phyloP scores from a whole-genome alignment of 176 grass and related monocot genomes.

The Oryza glaberrima region DNA sequence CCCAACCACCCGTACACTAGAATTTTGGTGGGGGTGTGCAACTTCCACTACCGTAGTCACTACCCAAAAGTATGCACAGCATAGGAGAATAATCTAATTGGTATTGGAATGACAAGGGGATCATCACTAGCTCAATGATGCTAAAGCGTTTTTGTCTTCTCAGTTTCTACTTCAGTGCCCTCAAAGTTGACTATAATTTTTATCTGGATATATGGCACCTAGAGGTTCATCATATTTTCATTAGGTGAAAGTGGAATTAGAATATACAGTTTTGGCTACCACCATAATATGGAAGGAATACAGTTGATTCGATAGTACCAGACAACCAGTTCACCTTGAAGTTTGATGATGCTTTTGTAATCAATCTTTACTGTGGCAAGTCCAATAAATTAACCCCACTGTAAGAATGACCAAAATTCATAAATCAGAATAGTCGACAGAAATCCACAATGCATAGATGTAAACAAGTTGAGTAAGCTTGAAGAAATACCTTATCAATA shows the following conservation, averaged over 20 bases:
- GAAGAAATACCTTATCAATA: slow-evolving; percentile 51
- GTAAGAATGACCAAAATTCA: too few species aligned
- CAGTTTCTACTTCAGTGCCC: background rate
- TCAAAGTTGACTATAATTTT: background rate
- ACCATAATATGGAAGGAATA: background rate
- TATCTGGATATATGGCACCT: background rate
- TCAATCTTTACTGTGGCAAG: too few species aligned
- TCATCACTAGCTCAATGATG: background rate
- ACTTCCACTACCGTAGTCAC: too few species aligned
- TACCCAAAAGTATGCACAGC: too few species aligned
- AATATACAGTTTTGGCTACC: background rate
- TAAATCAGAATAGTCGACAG: too few species aligned
- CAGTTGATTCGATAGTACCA: background rate
- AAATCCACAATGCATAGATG: too few species aligned
- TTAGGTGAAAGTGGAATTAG: background rate
- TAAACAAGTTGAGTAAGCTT: too few species aligned
- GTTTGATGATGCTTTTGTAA: background rate
- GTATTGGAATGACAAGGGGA: background rate
- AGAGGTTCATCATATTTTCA: background rate
- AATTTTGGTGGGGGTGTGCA: too few species aligned
- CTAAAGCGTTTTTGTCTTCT: background rate
- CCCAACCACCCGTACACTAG: too few species aligned
- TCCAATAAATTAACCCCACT: too few species aligned
- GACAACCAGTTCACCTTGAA: background rate
- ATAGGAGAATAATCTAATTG: background rate